Conservation (phyloP, 108 stramenopile genomes). For the Nannochloropsis oceanica region DNA sequence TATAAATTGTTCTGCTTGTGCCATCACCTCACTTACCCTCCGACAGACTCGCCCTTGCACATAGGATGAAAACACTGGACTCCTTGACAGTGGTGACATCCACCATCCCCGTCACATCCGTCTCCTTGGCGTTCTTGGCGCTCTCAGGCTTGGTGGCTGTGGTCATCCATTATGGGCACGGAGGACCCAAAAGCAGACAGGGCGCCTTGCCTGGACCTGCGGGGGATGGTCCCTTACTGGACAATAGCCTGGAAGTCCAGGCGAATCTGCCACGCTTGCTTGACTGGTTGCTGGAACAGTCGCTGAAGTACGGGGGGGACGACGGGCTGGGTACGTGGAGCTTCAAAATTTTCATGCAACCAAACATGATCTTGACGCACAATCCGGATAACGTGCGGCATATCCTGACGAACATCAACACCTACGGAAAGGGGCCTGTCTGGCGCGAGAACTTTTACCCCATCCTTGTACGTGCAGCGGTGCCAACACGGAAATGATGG, state of each 20-base stretch:
- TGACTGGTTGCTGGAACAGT: not conserved
- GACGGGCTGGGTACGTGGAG: not conserved
- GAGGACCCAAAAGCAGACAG: not conserved
- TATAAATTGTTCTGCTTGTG: too few species aligned
- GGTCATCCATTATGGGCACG: not conserved
- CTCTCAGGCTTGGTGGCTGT: not conserved
- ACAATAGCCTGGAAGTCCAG: not conserved
- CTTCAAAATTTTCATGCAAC: not conserved
- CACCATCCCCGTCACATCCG: too few species aligned
- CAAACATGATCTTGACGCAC: not conserved
- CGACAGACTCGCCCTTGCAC: too few species aligned
- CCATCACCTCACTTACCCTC: too few species aligned
- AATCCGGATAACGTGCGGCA: not conserved
- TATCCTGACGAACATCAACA: not conserved
- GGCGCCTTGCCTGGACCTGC: not conserved
- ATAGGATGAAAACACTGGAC: too few species aligned
- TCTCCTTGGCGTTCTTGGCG: not conserved
- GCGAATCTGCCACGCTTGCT: not conserved
- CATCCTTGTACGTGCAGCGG: not conserved
- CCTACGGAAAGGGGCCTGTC: not conserved
- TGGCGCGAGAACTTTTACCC: not conserved
- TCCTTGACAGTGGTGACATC: too few species aligned
- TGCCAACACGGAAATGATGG: too few species aligned
- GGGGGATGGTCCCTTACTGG: not conserved
- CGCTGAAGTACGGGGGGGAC: not conserved